Evolutionary conservation across 306 rosid species (phyloP).

Genomic region (Corylus avellana): DNA sequence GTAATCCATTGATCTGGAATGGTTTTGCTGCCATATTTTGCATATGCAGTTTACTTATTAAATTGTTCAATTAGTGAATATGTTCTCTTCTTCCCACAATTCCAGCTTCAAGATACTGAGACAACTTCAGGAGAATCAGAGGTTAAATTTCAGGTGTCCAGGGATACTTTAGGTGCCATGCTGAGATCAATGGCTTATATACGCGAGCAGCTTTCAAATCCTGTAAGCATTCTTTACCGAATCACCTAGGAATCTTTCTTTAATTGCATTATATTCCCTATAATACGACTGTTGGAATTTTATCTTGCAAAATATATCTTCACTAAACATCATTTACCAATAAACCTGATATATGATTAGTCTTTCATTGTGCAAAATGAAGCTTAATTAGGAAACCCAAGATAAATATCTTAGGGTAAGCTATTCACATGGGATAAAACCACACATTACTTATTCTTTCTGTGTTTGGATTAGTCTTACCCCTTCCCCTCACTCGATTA

Average conservation of each 20-base stretch:
- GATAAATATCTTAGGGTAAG: neutral
- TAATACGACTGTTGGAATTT: too few species aligned
- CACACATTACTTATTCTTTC: neutral
- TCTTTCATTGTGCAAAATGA: too few species aligned
- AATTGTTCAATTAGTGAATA: conserved; percentile 11
- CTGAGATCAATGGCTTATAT: conserved; percentile 94
- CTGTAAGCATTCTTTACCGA: conserved; percentile 50
- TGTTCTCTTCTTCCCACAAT: conserved; percentile 12
- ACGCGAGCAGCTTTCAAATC: conserved; percentile 84
- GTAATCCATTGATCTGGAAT: neutral
- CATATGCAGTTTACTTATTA: neutral
- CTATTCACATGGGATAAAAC: neutral
- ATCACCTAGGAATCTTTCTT: too few species aligned
- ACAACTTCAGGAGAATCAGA: conserved; percentile 84
- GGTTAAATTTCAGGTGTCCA: conserved; percentile 91
- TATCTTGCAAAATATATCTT: too few species aligned
- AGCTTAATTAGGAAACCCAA: too few species aligned
- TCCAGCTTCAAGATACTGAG: conserved; percentile 83
- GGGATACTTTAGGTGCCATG: conserved; percentile 90
- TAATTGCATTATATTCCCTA: too few species aligned
- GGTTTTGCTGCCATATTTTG: neutral
- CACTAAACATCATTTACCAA: too few species aligned
- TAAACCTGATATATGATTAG: too few species aligned
- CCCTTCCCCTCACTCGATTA: too few species aligned
- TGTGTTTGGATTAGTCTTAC: neutral